These are phyloP conservation scores for Bisporella sp. DNA, from an alignment of 2,329 filamentous ascomycete genomes.

Conservation along the genomic window DNA sequence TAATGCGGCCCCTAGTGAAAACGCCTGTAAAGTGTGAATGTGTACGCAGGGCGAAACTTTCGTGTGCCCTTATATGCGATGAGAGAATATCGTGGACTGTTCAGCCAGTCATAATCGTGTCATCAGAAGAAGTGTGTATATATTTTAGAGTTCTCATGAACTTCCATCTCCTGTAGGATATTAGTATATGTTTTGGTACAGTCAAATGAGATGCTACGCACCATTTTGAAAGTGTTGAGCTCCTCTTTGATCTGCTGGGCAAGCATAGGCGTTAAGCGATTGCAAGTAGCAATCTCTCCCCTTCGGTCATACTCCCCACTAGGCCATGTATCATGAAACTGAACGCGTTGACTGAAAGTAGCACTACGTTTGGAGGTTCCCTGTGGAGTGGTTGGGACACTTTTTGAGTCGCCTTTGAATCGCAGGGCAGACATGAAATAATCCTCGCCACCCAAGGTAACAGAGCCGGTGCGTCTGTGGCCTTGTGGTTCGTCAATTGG, in stretches of 20 bases:
- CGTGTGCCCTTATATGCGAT: slow-evolving; percentile 4
- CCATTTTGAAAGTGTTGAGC: slow-evolving; percentile 99
- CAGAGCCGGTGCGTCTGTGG: slow-evolving; percentile 60
- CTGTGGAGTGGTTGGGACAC: slow-evolving; percentile 71
- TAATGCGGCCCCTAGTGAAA: slow-evolving; percentile 25
- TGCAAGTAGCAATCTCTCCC: slow-evolving; percentile 95
- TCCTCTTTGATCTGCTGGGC: slow-evolving; percentile 99
- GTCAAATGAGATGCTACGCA: slow-evolving; percentile 36
- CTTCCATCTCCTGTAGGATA: slow-evolving; percentile 84
- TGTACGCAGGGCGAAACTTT: slow-evolving; percentile 18
- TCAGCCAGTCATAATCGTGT: slow-evolving; percentile 26
- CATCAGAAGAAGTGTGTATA: slow-evolving; percentile 99
- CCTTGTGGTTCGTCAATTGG: slow-evolving; percentile 69
- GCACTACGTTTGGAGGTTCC: slow-evolving; percentile 52
- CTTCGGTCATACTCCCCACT: slow-evolving; percentile 92
- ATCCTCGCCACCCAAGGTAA: slow-evolving; percentile 70
- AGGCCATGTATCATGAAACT: slow-evolving; percentile 96
- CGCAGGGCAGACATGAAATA: slow-evolving; percentile 79
- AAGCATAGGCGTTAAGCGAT: slow-evolving; percentile 90
- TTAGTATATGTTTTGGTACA: background rate
- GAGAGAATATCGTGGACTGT: slow-evolving; percentile 18
- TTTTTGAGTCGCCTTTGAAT: slow-evolving; percentile 70
- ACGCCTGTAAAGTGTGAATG: slow-evolving; percentile 23
- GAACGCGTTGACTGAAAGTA: slow-evolving; percentile 84
- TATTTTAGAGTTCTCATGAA: slow-evolving; percentile 96